Evolutionary conservation across 2,329 filamentous ascomycete species (phyloP).

Genomic region (Colletotrichum sp.): DNA sequence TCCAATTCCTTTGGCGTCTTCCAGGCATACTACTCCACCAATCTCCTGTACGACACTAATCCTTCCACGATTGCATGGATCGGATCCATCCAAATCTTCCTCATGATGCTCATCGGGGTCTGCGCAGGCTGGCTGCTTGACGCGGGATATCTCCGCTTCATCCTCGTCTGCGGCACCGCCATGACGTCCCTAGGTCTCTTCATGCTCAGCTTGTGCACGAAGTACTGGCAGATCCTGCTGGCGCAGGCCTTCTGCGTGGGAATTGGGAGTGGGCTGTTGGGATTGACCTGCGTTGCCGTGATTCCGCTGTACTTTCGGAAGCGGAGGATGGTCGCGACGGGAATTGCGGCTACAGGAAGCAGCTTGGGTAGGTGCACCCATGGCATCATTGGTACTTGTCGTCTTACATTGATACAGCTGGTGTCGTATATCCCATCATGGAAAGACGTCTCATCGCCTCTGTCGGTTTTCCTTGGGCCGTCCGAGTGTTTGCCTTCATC

Average conservation of each 20-base stretch:
- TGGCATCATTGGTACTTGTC: background rate
- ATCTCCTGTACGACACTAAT: slow-evolving; percentile 15
- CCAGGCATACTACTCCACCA: slow-evolving; percentile 53
- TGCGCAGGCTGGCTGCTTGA: slow-evolving; percentile 52
- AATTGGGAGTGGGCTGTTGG: slow-evolving; percentile 45
- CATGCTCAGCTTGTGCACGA: slow-evolving; percentile 37
- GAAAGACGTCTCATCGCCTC: slow-evolving; percentile 3
- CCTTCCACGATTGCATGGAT: slow-evolving; percentile 43
- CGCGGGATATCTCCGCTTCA: slow-evolving; percentile 44
- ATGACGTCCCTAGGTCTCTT: slow-evolving; percentile 51
- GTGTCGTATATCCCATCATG: slow-evolving; percentile 10
- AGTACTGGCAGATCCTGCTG: slow-evolving; percentile 50
- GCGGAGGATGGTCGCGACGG: slow-evolving; percentile 31
- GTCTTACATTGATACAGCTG: background rate
- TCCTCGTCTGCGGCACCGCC: slow-evolving; percentile 44
- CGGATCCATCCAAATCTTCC: slow-evolving; percentile 49
- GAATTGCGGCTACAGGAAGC: slow-evolving; percentile 35
- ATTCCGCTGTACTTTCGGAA: slow-evolving; percentile 36
- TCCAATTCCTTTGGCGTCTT: slow-evolving; percentile 56
- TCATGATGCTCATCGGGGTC: slow-evolving; percentile 46
- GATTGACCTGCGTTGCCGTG: slow-evolving; percentile 38
- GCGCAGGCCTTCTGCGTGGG: slow-evolving; percentile 50
- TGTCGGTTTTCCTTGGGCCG: slow-evolving; percentile 12
- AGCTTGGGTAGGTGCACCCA: slow-evolving; percentile 26
- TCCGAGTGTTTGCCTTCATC: slow-evolving; percentile 10